Evolutionary conservation across 768 basidiomycete genomes (phyloP), one percentile per base, ranked within the genome.

Genomic region (Collybia nuda): DNA sequence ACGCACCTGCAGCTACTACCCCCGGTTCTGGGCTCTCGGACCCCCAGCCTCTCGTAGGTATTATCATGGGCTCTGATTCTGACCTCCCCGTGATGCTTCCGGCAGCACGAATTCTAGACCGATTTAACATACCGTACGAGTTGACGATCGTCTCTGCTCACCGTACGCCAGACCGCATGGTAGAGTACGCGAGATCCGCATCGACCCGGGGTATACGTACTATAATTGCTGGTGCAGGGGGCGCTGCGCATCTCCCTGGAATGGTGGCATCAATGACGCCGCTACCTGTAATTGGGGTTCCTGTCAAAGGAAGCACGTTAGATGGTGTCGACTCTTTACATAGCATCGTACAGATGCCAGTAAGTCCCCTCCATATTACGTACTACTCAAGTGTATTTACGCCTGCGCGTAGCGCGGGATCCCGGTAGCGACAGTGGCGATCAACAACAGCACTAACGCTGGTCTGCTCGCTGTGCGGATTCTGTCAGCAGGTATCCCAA

Each of bases 1-100:
- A 82, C 64, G 76, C 82, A 0, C 80, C 88, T 0, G 57, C 64
- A 0, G 59, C 73, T 0, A 74, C 77, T 1, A 48, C 59, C 2
- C 70, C 76, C 1, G 71, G 75, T 1, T 71, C 75, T 15, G 81
- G 81, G 1, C 75, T 79, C 62, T 80, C 91, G 6, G 79, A 86
- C 61, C 64, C 69, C 0, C 74, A 82, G 44, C 94, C 96, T 5
- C 77, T 98, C 9, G 90, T 98, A 0, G 88, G 90, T 0, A 80
- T 99, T 52, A 94, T 99, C 65, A 99, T 98, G 97, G 97, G 97
- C 15, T 96, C 93, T 8, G 96, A 98, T 69, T 98, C 96, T 12
- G 97, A 99, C 66, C 73, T 99, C n/a, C 90, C 93, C 0, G 84
- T 86, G 17, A 94, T 99, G 88, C 77, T 90, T 14, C 88, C 93